phyloP scores from a whole-genome alignment of 176 grass and related monocot genomes.

The Musa itinerans region DNA sequence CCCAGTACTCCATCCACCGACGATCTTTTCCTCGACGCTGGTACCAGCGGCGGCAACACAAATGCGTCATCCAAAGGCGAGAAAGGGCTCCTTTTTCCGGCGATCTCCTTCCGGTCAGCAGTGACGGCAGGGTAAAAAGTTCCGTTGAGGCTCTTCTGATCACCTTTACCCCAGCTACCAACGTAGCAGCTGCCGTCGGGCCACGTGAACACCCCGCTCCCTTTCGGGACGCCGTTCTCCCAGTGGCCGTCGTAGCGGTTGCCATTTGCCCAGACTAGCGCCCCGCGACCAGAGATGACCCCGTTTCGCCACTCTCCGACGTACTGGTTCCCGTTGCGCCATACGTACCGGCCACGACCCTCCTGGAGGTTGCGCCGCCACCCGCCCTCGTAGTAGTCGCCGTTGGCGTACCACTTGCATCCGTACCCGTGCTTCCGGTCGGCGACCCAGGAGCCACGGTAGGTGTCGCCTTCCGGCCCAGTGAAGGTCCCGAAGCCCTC shows the following conservation, averaged over 20 bases:
- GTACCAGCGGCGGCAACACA: not conserved
- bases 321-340: slow-evolving; percentile 90
- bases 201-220: slow-evolving; percentile 4
- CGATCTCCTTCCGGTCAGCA: slow-evolving; percentile 17
- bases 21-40: slow-evolving; percentile 48
- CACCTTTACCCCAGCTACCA: slow-evolving; percentile 7
- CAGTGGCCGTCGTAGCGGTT: slow-evolving; percentile 78
- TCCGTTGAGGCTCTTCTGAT: slow-evolving; percentile 49
- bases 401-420: slow-evolving; percentile 76
- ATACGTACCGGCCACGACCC: slow-evolving; percentile 82
- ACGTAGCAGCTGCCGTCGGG: slow-evolving; percentile 1
- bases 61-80: not conserved
- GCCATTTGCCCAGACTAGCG: slow-evolving; percentile 87
- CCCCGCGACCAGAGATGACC: slow-evolving; percentile 55
- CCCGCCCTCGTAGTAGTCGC: slow-evolving; percentile 90
- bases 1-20: slow-evolving; percentile 43
- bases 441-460: slow-evolving; percentile 63
- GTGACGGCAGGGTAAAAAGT: slow-evolving; percentile 53
- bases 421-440: slow-evolving; percentile 66
- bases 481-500: slow-evolving; percentile 76
- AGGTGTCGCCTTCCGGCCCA: slow-evolving; percentile 56
- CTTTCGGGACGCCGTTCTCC: slow-evolving; percentile 33
- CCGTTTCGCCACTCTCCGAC: slow-evolving; percentile 86
- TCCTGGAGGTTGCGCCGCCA: slow-evolving; percentile 86
- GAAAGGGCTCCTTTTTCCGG: not conserved